A percentile compares a stretch with the other conserved stretches of the same genome.
phyloP scores from a whole-genome alignment of 345 rosid species.

The Brassica cretica region DNA sequence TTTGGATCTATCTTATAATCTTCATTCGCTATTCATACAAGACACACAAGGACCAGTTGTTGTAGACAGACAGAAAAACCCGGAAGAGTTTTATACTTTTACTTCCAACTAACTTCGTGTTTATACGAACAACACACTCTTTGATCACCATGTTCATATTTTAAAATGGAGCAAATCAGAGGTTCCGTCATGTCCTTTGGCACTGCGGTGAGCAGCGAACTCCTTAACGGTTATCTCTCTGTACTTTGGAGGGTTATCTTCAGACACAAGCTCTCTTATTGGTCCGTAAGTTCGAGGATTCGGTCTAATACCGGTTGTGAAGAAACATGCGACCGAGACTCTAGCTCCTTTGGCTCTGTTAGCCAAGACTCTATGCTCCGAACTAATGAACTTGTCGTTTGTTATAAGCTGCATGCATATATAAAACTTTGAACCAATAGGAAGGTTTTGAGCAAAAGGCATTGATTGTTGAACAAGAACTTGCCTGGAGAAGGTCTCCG shows the following conservation, averaged over 20 bases:
- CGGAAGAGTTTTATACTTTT: no score
- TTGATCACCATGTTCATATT: constrained; percentile 16
- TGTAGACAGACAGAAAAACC: background rate
- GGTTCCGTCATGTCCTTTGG: constrained; percentile 48
- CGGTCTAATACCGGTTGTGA: constrained; percentile 32
- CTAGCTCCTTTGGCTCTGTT: constrained; percentile 37
- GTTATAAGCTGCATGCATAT: constrained; percentile 42
- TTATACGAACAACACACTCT: no score
- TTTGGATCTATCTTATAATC: background rate
- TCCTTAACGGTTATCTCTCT: constrained; percentile 45
- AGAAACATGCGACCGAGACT: constrained; percentile 49
- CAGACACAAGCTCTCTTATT: constrained; percentile 50
- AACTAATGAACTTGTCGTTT: constrained; percentile 47
- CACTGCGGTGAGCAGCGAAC: constrained; percentile 22
- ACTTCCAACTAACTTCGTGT: background rate
- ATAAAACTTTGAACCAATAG: background rate
- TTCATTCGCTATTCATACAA: background rate
- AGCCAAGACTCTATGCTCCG: constrained; percentile 51
- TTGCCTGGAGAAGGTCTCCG: constrained; percentile 64
- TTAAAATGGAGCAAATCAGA: constrained; percentile 37
- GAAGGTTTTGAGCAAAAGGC: background rate
- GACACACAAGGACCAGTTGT: background rate
- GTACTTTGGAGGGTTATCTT: constrained; percentile 50
- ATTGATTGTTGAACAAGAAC: constrained; percentile 13
- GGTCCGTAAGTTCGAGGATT: constrained; percentile 40